Base-by-base conservation (phyloP, 1,139 yeast genomes). In the Hansenula anomala region DNA sequence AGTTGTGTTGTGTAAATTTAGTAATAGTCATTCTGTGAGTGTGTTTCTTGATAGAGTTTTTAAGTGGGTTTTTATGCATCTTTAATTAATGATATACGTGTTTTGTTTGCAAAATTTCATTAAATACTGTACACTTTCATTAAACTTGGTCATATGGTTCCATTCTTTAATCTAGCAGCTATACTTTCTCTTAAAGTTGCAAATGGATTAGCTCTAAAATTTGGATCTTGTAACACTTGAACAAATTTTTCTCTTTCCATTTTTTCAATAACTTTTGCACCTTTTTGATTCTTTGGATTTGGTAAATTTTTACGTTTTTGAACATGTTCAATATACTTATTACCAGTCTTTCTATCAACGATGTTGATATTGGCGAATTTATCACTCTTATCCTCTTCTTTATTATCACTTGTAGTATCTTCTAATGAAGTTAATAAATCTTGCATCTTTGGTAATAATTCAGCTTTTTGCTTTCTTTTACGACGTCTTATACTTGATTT, bases 401-500 rank as follows among this genome's bases (percentile, higher is more conserved):
- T 6, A 1, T 12, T 9, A 15, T 40, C 43, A 20, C 47, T 47
- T 19, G 45, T 46, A 8, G 61, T 57, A 17, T 54, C 62, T 15
- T 64, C 72, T 40, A 84, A 64, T 29, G 74, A 75, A 29, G 64
- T 64, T 39, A 79, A 64, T 35, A 83, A 62, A 46, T 83, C 92
- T 39, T 72, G 67, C 75, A 84, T 71, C 52, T 78, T 73, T 6
- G 90, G 87, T 47, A 73, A 73, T 45, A 84, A 64, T 48, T 79
- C 75, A 45, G 80, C 82, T 52, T 71, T 74, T 36, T 71, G 68
- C 54, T 77, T 79, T 46, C 87, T 70, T 55, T 80, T 82, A 44
- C 83, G 70, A 60, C 90, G 73, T 53, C 88, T 69, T 11, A 72
- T 49, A 1, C 87, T 67, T 4, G 87, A 78, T 55, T 82, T 83